Evolutionary conservation across 2,329 filamentous ascomycete species (phyloP), one percentile per base, ranked within the genome.

Genomic region (Macrophomina tecta): DNA sequence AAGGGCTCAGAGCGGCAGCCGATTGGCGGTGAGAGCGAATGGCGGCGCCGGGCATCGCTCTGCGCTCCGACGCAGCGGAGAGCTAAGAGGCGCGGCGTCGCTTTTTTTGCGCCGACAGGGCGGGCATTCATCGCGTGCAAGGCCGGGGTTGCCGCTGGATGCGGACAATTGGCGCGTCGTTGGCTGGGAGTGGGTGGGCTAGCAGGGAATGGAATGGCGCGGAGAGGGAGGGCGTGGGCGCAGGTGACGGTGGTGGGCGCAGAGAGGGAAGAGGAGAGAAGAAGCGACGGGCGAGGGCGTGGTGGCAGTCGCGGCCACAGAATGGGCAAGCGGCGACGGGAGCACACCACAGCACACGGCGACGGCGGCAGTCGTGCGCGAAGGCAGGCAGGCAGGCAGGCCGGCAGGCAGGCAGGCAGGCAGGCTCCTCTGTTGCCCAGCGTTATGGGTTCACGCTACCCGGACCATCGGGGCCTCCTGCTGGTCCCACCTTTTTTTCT

Each of bases 21-120:
- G 55, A 60, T 60, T 60, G 55, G 55, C 55, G 55, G 55, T 60
- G 40, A 60, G 28, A 60, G 42, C 55, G 55, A 60, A 60, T 60
- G 40, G 40, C 28, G 55, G 32, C 55, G 38, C 53, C 4, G 48
- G 48, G 23, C 48, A 12, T 11, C 7, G 28, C 4, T 16, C 34
- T 18, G 40, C 40, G 28, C 23, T 30, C 55, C 55, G 55, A 60
- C 40, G 55, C 40, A 60, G 55, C 40, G 55, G 55, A 60, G 23
- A 60, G 40, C 55, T 60, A 60, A 23, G 28, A 52, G 23, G 28
- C 46, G 46, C 49, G 49, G 52, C 52, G 34, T 56, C 34, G 34
- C 49, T 34, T 53, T 28, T 28, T 16, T 60, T 40, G 40, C 28
- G 30, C 38, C 16, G 14, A 28, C 40, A 40, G 40, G 7, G 56